Base-by-base conservation (phyloP, 257 asterid genomes). In the Nicotiana noctiflora region DNA sequence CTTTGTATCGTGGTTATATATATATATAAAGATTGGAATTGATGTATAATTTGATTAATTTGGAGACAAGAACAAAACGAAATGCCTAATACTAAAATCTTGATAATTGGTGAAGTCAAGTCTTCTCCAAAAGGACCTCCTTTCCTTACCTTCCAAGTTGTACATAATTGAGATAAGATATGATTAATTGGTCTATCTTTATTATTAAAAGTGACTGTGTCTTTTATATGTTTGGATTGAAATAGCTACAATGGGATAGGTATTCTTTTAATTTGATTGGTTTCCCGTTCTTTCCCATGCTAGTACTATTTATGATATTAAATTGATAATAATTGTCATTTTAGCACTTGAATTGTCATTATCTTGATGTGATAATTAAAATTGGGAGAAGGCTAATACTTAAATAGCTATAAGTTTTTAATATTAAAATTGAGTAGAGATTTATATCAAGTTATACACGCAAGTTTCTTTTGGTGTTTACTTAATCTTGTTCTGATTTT, bases 141-240 rank as follows among this genome's bases (percentile, higher is more conserved):
- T 63, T 63, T 44, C 49, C 61, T 49, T 49, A 34, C 46, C 51
- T 27, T 66, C 77, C 78, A 27, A 70, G 55, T 27, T 81, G 84
- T 72, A 72, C 29, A 81, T 81, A 72, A 63, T 81, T 37, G 72
- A 34, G 81, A 7, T 25, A 6, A 40, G 29, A n/a, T 4, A 53
- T 32, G 13, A 60, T 53, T 53, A 2, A 46, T 11, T 34, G 52
- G 34, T 77, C 19, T 34, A 77, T 40, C 51, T 53, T 77, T 77
- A 53, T 77, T 31, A 19, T 17, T n/a, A 5, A 60, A 31, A 8
- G n/a, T 77, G 65, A 56, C 8, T 18, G 3, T 4, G 19, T 31
- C 19, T 77, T 56, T 29, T n/a, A 55, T 53, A 55, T 53, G 34
- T 11, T 56, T 76, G 19, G 56, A 34, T 9, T 59, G 14, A 77